These are phyloP conservation scores for Psidium friedrichsthalianum DNA, from an alignment of 345 rosid species.

Conservation along the genomic window DNA sequence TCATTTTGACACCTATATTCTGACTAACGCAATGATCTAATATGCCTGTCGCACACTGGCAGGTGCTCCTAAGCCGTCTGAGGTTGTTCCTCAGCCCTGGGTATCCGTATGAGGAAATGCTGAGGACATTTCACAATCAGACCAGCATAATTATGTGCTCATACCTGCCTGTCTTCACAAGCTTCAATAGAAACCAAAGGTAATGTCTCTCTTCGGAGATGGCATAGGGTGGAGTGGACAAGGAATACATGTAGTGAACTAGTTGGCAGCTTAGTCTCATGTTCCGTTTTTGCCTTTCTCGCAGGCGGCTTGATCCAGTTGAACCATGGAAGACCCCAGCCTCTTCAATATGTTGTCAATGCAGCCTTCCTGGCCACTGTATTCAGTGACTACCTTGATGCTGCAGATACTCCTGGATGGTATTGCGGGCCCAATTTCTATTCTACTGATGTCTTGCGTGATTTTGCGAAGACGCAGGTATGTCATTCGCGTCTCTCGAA, in stretches of 20 bases:
- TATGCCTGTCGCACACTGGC: not conserved
- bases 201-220: not conserved
- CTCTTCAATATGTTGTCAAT: slow-evolving; percentile 82
- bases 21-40: not conserved
- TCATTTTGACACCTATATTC: not conserved
- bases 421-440: slow-evolving; percentile 90
- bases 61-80: slow-evolving; percentile 76
- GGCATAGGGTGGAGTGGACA: not conserved
- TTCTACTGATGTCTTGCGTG: slow-evolving; percentile 53
- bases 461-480: slow-evolving; percentile 85
- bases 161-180: slow-evolving; percentile 8
- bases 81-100: slow-evolving; percentile 89
- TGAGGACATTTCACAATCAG: slow-evolving; percentile 82
- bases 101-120: slow-evolving; percentile 84
- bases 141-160: slow-evolving; percentile 51
- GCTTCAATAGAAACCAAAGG: slow-evolving; percentile 13
- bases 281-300: not conserved
- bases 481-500: not conserved
- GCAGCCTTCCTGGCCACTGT: slow-evolving; percentile 84
- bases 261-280: not conserved
- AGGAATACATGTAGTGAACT: not conserved
- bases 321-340: slow-evolving; percentile 95
- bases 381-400: slow-evolving; percentile 86
- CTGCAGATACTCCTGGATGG: slow-evolving; percentile 98
- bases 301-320: slow-evolving; percentile 81